Evolutionary conservation across 768 basidiomycete species (phyloP), one percentile per base, ranked within the genome.

Genomic region (Lepiota venenata): DNA sequence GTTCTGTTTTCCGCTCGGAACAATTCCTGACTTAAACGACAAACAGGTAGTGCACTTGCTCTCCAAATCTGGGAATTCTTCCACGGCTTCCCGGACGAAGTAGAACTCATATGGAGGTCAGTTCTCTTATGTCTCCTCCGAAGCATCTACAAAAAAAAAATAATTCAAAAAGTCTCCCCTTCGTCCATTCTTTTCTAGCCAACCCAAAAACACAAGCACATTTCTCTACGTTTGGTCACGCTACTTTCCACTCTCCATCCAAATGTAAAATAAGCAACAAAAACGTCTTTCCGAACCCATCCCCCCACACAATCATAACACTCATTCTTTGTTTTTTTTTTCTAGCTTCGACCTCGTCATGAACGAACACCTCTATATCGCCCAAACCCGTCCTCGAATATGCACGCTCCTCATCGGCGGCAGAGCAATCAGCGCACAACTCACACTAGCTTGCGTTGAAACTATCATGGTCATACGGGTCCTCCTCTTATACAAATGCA

Each of bases 31-130:
- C 25, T 25, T n/a, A n/a, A n/a, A n/a, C n/a, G n/a, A n/a, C 25
- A 25, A 2, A 25, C 25, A 65, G 64, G 60, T 21, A 56, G 58
- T 6, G 62, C 64, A n/a, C 38, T 63, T 8, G 60, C 56, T n/a
- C 50, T 58, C 2, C 64, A 65, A 36, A 25, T 60, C 6, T 61
- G 60, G 58, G 64, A 63, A 35, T 39, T 52, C 2, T 18, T 56
- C 37, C 35, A 51, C 2, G 50, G 52, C 41, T 59, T 63, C 43
- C 46, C 45, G 4, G 60, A 62, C 37, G 64, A 65, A 50, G 56
- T 65, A 7, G 60, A 65, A 25, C 60, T 62, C 36, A 46, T 65
- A 39, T 61, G 58, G 57, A 56, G 50, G 64, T 65, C 25, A 25
- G 25, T 25, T 25, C 5, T 25, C 25, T 25, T 25, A n/a, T n/a